These are phyloP conservation scores for Galerina marginata DNA, from an alignment of 768 basidiomycete genomes.

Conservation along the genomic window DNA sequence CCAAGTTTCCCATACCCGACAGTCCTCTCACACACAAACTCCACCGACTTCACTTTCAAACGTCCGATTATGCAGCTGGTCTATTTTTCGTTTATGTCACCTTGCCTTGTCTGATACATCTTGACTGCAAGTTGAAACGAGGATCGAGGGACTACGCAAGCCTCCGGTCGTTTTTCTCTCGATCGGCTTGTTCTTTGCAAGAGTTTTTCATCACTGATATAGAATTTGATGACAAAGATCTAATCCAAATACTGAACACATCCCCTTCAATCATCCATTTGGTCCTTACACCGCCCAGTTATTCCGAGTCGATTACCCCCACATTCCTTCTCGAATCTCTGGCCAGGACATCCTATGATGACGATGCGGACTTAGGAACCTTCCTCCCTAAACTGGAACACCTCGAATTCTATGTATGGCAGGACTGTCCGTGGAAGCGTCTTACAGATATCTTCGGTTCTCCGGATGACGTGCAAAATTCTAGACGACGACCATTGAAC, in stretches of 20 bases:
- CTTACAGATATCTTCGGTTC: not conserved
- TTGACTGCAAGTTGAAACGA: not conserved
- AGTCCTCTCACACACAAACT: not conserved
- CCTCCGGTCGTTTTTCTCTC: not conserved
- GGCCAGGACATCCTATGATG: not conserved
- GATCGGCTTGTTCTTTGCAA: too few species aligned
- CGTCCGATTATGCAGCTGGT: not conserved
- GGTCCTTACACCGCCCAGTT: too few species aligned
- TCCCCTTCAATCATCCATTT: too few species aligned
- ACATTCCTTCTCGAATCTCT: too few species aligned
- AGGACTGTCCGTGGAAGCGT: not conserved
- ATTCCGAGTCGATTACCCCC: too few species aligned
- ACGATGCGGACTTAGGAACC: not conserved
- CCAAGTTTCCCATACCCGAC: not conserved
- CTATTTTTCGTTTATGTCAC: not conserved
- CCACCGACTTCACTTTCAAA: not conserved
- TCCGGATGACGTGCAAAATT: not conserved
- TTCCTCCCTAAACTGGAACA: not conserved
- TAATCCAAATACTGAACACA: too few species aligned
- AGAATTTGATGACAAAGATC: too few species aligned
- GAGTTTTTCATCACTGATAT: too few species aligned
- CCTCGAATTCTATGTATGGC: too few species aligned
- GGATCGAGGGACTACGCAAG: not conserved
- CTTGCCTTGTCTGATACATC: not conserved
- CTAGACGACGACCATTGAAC: not conserved